Base-by-base conservation (phyloP, 495 filamentous ascomycete species). In the Penicillium canariense region DNA sequence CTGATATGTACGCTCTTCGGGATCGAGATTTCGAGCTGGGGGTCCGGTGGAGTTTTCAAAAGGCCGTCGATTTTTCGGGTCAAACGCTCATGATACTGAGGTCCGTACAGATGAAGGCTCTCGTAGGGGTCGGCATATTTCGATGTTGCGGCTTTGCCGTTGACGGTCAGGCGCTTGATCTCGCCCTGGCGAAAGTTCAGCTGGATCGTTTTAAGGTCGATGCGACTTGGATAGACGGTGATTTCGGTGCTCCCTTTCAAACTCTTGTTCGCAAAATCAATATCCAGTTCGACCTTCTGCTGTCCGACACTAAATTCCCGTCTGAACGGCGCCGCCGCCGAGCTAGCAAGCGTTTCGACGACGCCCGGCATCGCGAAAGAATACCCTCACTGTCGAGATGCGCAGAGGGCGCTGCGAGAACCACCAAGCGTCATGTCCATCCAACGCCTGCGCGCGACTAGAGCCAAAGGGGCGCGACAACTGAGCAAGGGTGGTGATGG, bases 181-280 rank as follows among this genome's bases (percentile, higher is more conserved):
- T 84, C 83, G 63, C 88, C 89, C 70, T 98, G 93, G 50, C 91
- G 86, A 62, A 91, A 91, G 63, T 96, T 89, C 57, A 98, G 78
- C 26, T 75, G 78, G 25, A 98, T 83, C n/a, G 76, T 78, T 35
- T 78, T 77, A 25, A 96, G 74, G 8, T 89, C 81, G 42, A 83
- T 81, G 35, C 74, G 69, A 27, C 84, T 81, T 11, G 88, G 87
- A 54, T 87, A 81, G 38, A 97, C 81, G 1, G 85, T 84, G 55
- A 98, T 88, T 47, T 89, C 87, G 9, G 88, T 88, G 58, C 82
- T 87, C 28, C 94, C 94, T 60, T 80, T 87, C 61, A 97, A 67
- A 64, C 79, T 84, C 64, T 85, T 86, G 22, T 79, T 81, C 43
- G 77, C 76, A 60, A 98, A 91, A 69, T 97, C 84, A 56, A 98